Base-by-base conservation (phyloP, 2,329 filamentous ascomycete species). In the Colletotrichum shisoi region DNA sequence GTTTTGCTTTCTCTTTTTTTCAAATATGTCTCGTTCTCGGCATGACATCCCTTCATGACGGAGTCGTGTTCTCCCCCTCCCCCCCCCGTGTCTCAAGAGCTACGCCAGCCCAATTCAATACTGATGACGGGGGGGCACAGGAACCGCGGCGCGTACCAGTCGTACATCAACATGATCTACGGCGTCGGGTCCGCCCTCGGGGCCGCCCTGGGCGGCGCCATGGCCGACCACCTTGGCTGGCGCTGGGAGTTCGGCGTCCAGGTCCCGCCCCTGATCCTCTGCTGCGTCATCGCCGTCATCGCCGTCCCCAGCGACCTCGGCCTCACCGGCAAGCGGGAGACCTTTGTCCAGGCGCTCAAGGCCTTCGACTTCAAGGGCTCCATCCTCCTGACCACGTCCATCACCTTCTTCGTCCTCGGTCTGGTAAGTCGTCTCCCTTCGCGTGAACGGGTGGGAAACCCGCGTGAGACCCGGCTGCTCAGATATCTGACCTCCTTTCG, bases 211-310 rank as follows among this genome's bases (percentile, higher is more conserved):
- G 91, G 90, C 15, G 90, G 90, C 1, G 81, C 87, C 59, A 85
- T 93, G 73, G 89, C 89, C 27, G 90, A 93, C 72, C 81, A 80
- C 40, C 76, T 93, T 1, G 91, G 91, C 37, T 93, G 90, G 90
- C 81, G 91, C 48, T 91, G 88, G 87, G 89, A 89, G 63, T 92
- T 89, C 73, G 86, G 85, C 60, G 76, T 89, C 8, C 87, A 90
- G 75, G 79, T 89, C 3, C 82, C 85, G 3, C 78, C 81, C 0
- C 72, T 89, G 37, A 31, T 83, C 0, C 54, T 85, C 1, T 83
- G 81, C 68, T 75, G 85, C 51, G 70, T 74, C 9, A 73, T 85
- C n/a, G 79, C 83, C 1, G 73, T 74, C 54, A 62, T 83, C 8
- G 80, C 80, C 7, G 81, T 88, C 24, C 87, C 87, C 0, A 71